These are phyloP conservation scores for Chimonanthus salicifolius DNA, from an alignment of 164 flowering plant species.

Conservation along the genomic window DNA sequence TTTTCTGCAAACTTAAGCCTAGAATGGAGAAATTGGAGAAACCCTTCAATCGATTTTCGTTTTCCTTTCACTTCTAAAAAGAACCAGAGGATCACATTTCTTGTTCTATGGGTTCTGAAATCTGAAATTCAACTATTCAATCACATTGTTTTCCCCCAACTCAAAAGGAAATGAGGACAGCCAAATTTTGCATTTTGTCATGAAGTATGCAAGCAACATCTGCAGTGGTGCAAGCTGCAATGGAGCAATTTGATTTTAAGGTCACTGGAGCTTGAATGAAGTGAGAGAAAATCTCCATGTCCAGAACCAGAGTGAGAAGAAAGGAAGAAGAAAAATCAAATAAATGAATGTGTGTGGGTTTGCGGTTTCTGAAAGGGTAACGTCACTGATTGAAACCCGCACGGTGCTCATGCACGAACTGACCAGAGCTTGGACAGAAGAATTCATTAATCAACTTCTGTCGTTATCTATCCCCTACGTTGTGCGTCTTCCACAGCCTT, in stretches of 20 bases:
- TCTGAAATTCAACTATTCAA: neutral
- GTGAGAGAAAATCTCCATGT: neutral
- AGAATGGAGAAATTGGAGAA: neutral
- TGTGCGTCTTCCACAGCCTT: too few species aligned
- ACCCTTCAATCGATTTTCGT: neutral
- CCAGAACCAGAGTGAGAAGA: neutral
- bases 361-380: constrained; percentile 2
- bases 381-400: constrained; percentile 11
- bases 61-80: neutral
- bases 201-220: neutral
- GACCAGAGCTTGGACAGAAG: neutral
- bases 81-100: neutral
- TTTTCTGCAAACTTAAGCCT: too few species aligned
- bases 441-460: too few species aligned
- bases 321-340: neutral
- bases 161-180: too few species aligned
- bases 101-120: neutral
- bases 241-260: neutral
- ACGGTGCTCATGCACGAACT: constrained; percentile 6
- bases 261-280: neutral
- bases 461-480: too few species aligned
- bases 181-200: too few species aligned
- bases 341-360: neutral
- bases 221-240: neutral
- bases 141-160: neutral